A percentile compares a stretch with the other conserved stretches of the same genome.
These are phyloP conservation scores for Serendipita sp. DNA, from an alignment of 768 basidiomycete species.

Conservation along the genomic window DNA sequence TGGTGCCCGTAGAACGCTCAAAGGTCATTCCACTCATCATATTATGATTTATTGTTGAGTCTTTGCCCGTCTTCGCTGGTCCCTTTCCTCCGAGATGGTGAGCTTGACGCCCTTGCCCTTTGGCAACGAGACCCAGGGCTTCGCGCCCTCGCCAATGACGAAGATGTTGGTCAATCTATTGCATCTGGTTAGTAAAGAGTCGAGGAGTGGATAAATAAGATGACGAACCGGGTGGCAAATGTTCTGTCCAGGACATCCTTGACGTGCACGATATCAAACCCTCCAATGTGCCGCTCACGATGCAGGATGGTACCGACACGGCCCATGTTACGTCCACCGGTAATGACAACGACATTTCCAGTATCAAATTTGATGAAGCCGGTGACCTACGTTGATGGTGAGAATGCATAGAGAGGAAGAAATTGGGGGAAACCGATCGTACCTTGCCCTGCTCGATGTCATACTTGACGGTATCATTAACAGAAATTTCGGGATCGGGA, in stretches of 20 bases:
- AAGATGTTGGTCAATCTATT: slow-evolving; percentile 89
- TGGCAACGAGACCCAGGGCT: slow-evolving; percentile 94
- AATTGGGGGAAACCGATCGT: slow-evolving; percentile 19
- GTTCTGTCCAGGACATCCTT: slow-evolving; percentile 90
- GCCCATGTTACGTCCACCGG: slow-evolving; percentile 99
- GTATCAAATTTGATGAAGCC: slow-evolving; percentile 92
- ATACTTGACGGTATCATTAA: slow-evolving; percentile 96
- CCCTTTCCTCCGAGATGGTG: slow-evolving; percentile 92
- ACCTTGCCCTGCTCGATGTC: slow-evolving; percentile 94
- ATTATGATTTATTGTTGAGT: slow-evolving; percentile 40
- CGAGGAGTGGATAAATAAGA: not conserved
- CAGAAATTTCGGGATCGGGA: slow-evolving; percentile 87
- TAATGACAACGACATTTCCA: slow-evolving; percentile 93
- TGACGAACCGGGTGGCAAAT: slow-evolving; percentile 85
- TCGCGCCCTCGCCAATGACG: slow-evolving; percentile 88
- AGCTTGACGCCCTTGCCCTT: slow-evolving; percentile 97
- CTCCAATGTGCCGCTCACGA: slow-evolving; percentile 94
- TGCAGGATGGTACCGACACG: slow-evolving; percentile 92
- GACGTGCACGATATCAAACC: slow-evolving; percentile 97
- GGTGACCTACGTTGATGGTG: slow-evolving; percentile 5
- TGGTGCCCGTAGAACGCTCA: not conserved
- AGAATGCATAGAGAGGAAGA: slow-evolving; percentile 18
- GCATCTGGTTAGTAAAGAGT: not conserved
- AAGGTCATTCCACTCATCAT: not conserved
- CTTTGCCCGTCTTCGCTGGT: slow-evolving; percentile 70